Evolutionary conservation across 495 filamentous ascomycete species (phyloP).

Genomic region (Penicillium subrubescens): DNA sequence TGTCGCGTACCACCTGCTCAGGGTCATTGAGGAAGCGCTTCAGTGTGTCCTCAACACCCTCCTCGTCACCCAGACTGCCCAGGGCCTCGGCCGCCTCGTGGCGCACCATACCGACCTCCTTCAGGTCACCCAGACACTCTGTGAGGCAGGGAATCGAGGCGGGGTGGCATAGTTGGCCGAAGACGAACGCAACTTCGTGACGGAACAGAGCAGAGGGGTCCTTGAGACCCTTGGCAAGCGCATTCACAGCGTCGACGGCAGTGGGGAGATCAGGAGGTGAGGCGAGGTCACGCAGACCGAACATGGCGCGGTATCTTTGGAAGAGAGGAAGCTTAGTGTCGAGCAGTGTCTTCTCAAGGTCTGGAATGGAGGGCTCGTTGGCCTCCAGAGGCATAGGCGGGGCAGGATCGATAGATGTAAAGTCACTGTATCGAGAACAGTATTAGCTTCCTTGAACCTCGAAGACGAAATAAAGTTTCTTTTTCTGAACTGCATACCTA

Average conservation of each 20-base stretch:
- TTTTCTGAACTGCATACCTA: constrained; percentile 55
- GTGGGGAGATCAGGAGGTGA: constrained; percentile 90
- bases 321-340: constrained; percentile 82
- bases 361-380: constrained; percentile 63
- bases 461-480: background rate
- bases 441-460: constrained; percentile 1
- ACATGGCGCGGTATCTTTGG: constrained; percentile 96
- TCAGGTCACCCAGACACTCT: constrained; percentile 70
- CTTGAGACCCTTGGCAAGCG: constrained; percentile 81
- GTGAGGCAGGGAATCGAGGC: constrained; percentile 92
- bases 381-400: constrained; percentile 74
- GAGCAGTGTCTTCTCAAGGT: constrained; percentile 74
- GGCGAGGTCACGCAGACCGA: constrained; percentile 88
- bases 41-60: constrained; percentile 85
- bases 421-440: constrained; percentile 62
- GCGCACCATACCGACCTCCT: constrained; percentile 92
- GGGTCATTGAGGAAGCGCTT: constrained; percentile 84
- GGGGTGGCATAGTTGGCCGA: constrained; percentile 92
- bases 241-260: constrained; percentile 77
- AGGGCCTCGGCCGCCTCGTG: constrained; percentile 98
- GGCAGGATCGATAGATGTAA: constrained; percentile 93
- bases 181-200: constrained; percentile 98
- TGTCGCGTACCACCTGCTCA: constrained; percentile 92
- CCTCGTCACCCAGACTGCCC: constrained; percentile 91
- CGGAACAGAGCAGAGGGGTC: constrained; percentile 94